Base-by-base conservation (phyloP, 306 rosid species). In the Citrullus colocynthis region DNA sequence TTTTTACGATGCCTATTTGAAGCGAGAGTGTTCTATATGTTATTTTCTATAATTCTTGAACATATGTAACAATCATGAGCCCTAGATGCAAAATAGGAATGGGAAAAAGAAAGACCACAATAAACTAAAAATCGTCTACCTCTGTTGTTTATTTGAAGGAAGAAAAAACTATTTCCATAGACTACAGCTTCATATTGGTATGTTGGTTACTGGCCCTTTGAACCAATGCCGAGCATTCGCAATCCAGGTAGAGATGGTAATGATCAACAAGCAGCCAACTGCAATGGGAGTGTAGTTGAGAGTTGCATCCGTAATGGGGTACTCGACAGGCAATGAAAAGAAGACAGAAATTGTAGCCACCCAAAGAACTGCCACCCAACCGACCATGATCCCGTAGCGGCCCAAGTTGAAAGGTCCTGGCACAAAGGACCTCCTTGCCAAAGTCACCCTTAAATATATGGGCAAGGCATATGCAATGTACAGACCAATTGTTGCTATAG, bases 201-300 rank as follows among this genome's bases (percentile, higher is more conserved):
- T 82, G 82, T 89, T 95, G 78, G 91, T 88, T 78, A 89, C 54
- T 36, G 99, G 99, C 52, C 97, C 99, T 83, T 16, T 87, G 85
- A 92, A 95, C 99, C 99, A 95, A 80, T 58, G 90, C 10, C 88
- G 80, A 74, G 88, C 99, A 57, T 87, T 75, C 24, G 88, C 30
- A 15, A 89, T 34, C 99, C 99, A 95, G 67, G 85, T 83, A 82
- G 88, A 83, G 74, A 95, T 84, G 34, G 85, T 82, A 66, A 92
- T 78, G 78, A 88, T 9, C n/a, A 95, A 80, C 86, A 90, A 84
- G 76, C 92, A 84, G 55, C 93, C 99, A 82, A 92, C 97, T 8
- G 99, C 97, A 41, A 91, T 88, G 57, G 99, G 99, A 5, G 99
- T 91, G 77, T 95, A 92, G 88, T 95, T 95, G 67, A 95, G 93